Evolutionary conservation across 2,329 filamentous ascomycete genomes (phyloP), one percentile per base, ranked within the genome.

Genomic region (Cytospora leucostoma): DNA sequence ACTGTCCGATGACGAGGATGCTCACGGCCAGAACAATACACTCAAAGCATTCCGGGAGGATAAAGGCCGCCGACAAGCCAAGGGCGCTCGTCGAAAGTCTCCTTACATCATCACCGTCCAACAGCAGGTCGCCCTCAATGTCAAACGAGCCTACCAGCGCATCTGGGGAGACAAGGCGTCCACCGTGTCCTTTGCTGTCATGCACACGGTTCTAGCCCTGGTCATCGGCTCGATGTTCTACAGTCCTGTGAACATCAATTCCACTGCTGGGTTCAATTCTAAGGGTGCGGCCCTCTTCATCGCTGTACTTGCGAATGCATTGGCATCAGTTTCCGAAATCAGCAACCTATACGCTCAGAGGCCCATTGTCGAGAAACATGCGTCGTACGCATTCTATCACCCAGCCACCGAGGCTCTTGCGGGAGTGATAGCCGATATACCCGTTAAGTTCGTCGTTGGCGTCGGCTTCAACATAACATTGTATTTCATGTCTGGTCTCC

Each of bases 221-320:
- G 86, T 89, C 64, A 80, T 88, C 51, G 86, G 85, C 19, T 85
- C 82, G 1, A 79, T 88, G 59, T 89, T 86, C 71, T 88, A 76
- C 68, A 37, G 56, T n/a, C 60, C 63, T 1, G 32, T 34, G 7
- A 80, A 79, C 0, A 79, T 81, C 0, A 67, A 81, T 13, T 78
- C 79, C 0, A 83, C 84, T 0, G 74, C 72, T 3, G 80, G 80
- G 0, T 85, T 88, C 71, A 82, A 79, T 66, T 74, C 80, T 1
- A 82, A 81, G 56, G 85, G 84, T 11, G 80, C 83, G 0, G 78
- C 84, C 2, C 73, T 88, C 10, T 89, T 89, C 75, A 80, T 88
- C 66, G 84, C 84, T 2, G 74, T 88, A 32, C 40, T 65, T 19
- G 54, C 53, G 17, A 65, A 57, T 34, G 64, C 61, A 7, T 44